Evolutionary conservation across 352 stramenopile species (phyloP), one percentile per base, ranked within the genome.

Genomic region (Phytophthora pluvialis): DNA sequence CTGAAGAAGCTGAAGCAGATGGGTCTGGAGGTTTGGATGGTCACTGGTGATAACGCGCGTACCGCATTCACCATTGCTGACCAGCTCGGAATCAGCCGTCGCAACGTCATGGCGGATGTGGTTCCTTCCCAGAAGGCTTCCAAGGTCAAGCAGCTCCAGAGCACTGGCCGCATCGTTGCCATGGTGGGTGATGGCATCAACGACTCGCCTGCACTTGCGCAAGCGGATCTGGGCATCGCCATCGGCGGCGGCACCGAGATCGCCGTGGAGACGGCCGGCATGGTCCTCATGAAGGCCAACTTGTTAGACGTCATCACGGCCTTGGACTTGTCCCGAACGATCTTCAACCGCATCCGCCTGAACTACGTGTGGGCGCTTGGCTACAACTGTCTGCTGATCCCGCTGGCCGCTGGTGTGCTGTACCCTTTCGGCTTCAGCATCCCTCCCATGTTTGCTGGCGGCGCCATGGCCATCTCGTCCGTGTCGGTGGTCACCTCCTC

Each of bases 101-200:
- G 83, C 53, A 90, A 97, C 39, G 93, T 99, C 1, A 94, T 99
- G 78, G 91, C 97, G 1, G 97, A 98, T 61, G 95, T 98, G 13
- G 81, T 99, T 36, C 98, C 97, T n/a, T 93, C 83, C 11, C 88
- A 97, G 56, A 99, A 99, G 77, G 72, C 97, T 28, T 85, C 88
- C 28, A 97, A 94, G 64, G 88, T 99, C 15, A 95, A 94, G 75
- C 72, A 90, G 44, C 81, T 99, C 13, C 94, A 99, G 70, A 89
- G 65, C 48, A 67, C 83, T 39, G 96, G 94, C 8, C 82, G 90
- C 36, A 62, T 86, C 18, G 97, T 99, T 36, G 95, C 93, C 4
- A 99, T 99, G 94, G 93, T 99, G 16, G 97, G 97, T 6, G 97
- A 99, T 69, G 97, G 97, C 29, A 97, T 99, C 67, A 99, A 99